phyloP scores from a whole-genome alignment of 2,329 filamentous ascomycete species.

The Aspergillus phoenicis region DNA sequence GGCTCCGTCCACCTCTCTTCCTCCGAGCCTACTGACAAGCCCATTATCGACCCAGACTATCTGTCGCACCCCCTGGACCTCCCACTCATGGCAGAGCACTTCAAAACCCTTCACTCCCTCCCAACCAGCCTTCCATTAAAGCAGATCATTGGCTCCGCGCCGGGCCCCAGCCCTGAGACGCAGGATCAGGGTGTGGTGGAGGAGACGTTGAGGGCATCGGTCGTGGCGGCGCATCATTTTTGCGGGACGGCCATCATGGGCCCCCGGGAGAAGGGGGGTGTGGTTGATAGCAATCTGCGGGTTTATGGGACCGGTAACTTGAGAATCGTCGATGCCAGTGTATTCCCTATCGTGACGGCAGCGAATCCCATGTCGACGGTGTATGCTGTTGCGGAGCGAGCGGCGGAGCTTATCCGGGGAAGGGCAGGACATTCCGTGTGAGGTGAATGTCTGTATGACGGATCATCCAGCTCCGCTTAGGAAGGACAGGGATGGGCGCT shows the following conservation, averaged over 20 bases:
- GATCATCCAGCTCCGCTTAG: too few relatives aligned
- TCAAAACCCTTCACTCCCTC: background rate
- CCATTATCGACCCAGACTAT: constrained; percentile 50
- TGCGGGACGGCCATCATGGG: background rate
- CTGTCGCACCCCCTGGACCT: constrained; percentile 27
- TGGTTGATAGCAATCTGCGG: background rate
- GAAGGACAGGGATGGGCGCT: too few relatives aligned
- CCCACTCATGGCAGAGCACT: background rate
- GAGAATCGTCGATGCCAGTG: background rate
- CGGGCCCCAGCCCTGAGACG: too few relatives aligned
- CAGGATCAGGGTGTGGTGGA: background rate
- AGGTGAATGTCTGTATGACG: too few relatives aligned
- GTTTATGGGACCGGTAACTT: background rate
- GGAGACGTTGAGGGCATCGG: background rate
- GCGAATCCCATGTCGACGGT: background rate
- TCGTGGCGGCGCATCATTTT: background rate
- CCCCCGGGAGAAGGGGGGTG: background rate
- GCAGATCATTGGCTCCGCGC: background rate
- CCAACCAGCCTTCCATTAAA: background rate
- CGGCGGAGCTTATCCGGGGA: background rate
- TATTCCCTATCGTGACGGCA: background rate
- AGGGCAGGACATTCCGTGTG: too few relatives aligned
- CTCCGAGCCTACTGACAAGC: constrained; percentile 34
- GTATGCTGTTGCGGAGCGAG: background rate
- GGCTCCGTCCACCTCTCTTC: constrained; percentile 36